Base-by-base conservation (phyloP, 2,329 filamentous ascomycete genomes). In the Fusarium staphyleae region DNA sequence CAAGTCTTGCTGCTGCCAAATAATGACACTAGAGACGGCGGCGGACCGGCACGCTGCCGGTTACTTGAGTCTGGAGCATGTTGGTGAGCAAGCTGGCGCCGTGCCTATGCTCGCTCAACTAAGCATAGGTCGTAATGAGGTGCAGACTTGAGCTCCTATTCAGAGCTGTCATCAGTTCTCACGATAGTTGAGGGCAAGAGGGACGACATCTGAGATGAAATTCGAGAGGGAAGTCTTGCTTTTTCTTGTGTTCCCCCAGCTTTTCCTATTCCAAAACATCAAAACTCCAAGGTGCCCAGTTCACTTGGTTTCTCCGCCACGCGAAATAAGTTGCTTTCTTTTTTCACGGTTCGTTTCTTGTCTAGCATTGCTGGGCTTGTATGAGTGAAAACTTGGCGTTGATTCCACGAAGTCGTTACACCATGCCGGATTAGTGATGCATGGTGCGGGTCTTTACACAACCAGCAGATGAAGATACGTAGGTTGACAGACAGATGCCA, bases 11-110 rank as follows among this genome's bases (percentile, higher is more conserved):
- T 33, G 32, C 32, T 34, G 32, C 32, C 32, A 34, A 30, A 30
- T 12, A 30, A 35, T 11, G 24, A 30, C 42, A 35, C 30, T n/a
- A 49, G 28, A 30, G 28, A n/a, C n/a, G 18, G 37, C 43, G 32
- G 53, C 59, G 44, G 36, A 55, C 34, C 42, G 30, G 48, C 37
- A 28, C 28, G 48, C 29, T 54, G 30, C 37, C 47, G 48, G 16
- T 46, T 28, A 19, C 34, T 47, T 14, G 19, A 49, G 37, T n/a
- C 19, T 26, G 22, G 49, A 37, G 36, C 43, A 46, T 46, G 52
- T 42, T 32, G 33, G 44, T 46, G 39, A 57, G 14, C 32, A 29
- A 36, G 34, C 13, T 15, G 22, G 43, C 33, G 33, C 16, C 30
- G 14, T 28, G 34, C 24, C 18, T 8, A 24, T 5, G 22, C n/a